phyloP scores from a whole-genome alignment of 352 stramenopile genomes.

The Pythium biforme region DNA sequence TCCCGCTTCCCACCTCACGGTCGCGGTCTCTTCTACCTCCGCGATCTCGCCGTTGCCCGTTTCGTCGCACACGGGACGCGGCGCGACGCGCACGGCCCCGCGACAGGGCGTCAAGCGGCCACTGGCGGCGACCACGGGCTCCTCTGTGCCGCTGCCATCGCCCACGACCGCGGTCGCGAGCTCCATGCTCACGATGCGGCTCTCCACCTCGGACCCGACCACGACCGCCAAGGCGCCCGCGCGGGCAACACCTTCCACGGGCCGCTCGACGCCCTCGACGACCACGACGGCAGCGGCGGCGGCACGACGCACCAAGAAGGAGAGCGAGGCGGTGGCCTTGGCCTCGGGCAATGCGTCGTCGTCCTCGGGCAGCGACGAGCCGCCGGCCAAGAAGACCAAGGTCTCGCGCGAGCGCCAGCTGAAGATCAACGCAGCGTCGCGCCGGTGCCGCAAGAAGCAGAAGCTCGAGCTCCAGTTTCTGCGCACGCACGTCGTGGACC shows the following conservation, averaged over 20 bases:
- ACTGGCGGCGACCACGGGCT: constrained; percentile 30
- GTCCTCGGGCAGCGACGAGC: constrained; percentile 21
- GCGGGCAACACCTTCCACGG: constrained; percentile 5
- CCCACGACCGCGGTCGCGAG: constrained; percentile 49
- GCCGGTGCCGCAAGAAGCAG: constrained; percentile 84
- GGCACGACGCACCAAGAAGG: constrained; percentile 27
- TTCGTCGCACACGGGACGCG: constrained; percentile 5
- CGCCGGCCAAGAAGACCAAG: constrained; percentile 73
- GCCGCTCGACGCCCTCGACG: neutral
- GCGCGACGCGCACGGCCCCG: constrained; percentile 10
- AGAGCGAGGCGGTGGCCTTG: constrained; percentile 2
- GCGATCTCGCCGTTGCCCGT: neutral
- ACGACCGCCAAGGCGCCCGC: constrained; percentile 9
- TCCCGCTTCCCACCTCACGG: neutral
- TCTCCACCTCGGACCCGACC: constrained; percentile 19
- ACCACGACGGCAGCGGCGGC: neutral
- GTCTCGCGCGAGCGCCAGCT: constrained; percentile 82
- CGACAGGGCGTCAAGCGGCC: constrained; percentile 49
- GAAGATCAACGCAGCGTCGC: constrained; percentile 85
- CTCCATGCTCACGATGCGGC: constrained; percentile 72
- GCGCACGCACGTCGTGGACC: constrained; percentile 75
- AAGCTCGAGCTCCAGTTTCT: constrained; percentile 88
- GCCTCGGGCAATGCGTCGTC: constrained; percentile 1
- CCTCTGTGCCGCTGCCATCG: constrained; percentile 34
- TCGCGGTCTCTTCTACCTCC: constrained; percentile 3